Percentiles rank a stretch among this genome's conserved stretches.
phyloP scores from a whole-genome alignment of 2,329 filamentous ascomycete genomes.

The Arthroderma sp. region DNA sequence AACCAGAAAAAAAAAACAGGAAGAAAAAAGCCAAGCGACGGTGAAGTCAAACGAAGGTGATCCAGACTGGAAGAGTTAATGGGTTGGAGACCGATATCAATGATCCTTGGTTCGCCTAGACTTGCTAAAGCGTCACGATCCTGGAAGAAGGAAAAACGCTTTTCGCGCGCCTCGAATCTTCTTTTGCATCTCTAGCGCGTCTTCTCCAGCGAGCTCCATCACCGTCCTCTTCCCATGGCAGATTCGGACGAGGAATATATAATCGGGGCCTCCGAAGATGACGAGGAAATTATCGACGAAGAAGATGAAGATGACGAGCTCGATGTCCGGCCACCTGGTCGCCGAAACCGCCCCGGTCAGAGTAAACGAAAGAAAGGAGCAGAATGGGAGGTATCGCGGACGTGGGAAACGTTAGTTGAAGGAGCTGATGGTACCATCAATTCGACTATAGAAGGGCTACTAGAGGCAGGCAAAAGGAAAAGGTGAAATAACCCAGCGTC shows the following conservation, averaged over 20 bases:
- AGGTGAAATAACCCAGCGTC: conserved; percentile 29
- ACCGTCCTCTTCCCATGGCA: conserved; percentile 21
- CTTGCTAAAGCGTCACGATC: neutral
- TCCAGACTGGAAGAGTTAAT: too few species aligned
- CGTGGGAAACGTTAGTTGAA: conserved; percentile 60
- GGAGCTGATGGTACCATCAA: conserved; percentile 67
- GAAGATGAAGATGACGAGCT: conserved; percentile 14
- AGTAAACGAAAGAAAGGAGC: conserved; percentile 22
- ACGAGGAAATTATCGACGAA: conserved; percentile 22
- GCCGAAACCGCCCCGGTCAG: conserved; percentile 1
- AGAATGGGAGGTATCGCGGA: conserved; percentile 37
- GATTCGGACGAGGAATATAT: conserved; percentile 42
- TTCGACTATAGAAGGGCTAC: conserved; percentile 54
- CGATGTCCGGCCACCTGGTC: neutral
- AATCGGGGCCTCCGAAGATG: conserved; percentile 36
- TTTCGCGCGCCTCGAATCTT: neutral
- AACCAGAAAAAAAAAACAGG: too few species aligned
- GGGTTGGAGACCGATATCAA: neutral
- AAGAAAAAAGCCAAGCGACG: too few species aligned
- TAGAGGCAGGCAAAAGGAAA: conserved; percentile 73
- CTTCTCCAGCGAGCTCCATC: neutral
- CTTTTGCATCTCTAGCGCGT: neutral
- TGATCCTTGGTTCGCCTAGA: neutral
- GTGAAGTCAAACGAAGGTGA: too few species aligned
- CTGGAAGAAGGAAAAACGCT: neutral